Evolutionary conservation across 306 rosid species (phyloP), one percentile per base, ranked within the genome.

Genomic region (Abrus precatorius): DNA sequence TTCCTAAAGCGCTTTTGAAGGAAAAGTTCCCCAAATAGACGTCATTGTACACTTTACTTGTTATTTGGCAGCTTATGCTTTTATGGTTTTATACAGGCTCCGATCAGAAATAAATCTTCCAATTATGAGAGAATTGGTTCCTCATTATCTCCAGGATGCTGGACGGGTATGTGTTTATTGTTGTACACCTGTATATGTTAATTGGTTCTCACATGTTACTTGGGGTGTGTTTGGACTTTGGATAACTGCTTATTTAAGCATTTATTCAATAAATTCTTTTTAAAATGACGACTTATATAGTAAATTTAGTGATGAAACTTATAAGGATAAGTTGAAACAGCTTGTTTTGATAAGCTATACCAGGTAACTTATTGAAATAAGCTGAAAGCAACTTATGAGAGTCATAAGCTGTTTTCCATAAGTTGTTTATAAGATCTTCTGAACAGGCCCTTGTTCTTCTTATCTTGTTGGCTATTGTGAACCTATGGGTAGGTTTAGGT

Each of bases 131-230:
- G 99, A 95, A 89, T 81, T 95, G 86, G 88, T 95, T 84, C 97
- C 99, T 38, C 98, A 93, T 84, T 95, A 95, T 85, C 98, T 95
- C 67, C 99, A 95, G 88, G 99, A 95, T 88, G 74, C 85, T 41
- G 93, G 91, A 82, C 89, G 93, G 95, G 99, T 95, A 85, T 80
- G 94, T 79, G 90, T 78, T 30, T 75, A 81, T 52, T 52, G 38
- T 89, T 72, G 74, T 53, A 5, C 28, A 38, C 38, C 38, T 74
- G 54, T 69, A 54, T 56, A 14, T 50, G 68, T 76, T 62, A 56
- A 38, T 67, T 82, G 44, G 10, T 12, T 66, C 55, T 50, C 61
- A 27, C 14, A 27, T 3, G 6, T 34, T 49, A 27, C 54, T n/a
- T 82, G 28, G 20, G 20, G 20, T 20, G 20, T 20, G 20, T 20